Conservation (phyloP, 139 green algal genomes). For the Trebouxia sp. region DNA sequence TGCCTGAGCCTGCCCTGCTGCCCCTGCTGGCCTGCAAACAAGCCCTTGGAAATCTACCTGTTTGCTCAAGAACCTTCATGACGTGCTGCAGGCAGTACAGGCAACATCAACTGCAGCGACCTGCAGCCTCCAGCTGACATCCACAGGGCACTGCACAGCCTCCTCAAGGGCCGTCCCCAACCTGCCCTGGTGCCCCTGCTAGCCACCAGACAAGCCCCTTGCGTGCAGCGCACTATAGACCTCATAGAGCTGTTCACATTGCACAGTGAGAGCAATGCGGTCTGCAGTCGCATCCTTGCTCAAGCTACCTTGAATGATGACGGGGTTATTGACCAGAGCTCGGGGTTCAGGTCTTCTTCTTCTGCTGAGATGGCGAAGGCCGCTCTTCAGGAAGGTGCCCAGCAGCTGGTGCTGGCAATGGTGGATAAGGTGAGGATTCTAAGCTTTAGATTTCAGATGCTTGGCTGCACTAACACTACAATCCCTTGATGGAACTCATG, state of each 20-base stretch:
- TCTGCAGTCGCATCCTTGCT: neutral
- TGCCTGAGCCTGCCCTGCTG: no score
- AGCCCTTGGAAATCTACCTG: no score
- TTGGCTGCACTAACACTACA: no score
- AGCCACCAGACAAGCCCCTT: conserved; percentile 7
- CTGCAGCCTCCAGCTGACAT: conserved; percentile 23
- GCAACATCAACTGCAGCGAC: neutral
- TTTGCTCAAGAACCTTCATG: neutral
- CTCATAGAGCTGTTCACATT: conserved; percentile 37
- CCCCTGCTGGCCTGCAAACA: no score
- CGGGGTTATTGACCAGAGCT: no score
- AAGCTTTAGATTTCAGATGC: no score
- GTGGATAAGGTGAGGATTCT: conserved; percentile 8
- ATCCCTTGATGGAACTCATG: no score
- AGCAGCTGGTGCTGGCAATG: conserved; percentile 32
- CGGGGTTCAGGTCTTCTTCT: neutral
- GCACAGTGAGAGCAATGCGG: neutral
- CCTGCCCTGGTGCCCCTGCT: conserved; percentile 31
- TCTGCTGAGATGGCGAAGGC: neutral
- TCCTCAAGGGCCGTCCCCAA: conserved; percentile 29
- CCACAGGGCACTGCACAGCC: conserved; percentile 39
- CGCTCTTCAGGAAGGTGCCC: conserved; percentile 15
- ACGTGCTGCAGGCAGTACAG: neutral
- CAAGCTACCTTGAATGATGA: neutral
- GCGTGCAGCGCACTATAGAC: conserved; percentile 39